Percentiles rank a stretch among this genome's conserved stretches.
These are phyloP conservation scores for Arthrinium phaeospermum DNA, from an alignment of 2,329 filamentous ascomycete species.

Conservation along the genomic window DNA sequence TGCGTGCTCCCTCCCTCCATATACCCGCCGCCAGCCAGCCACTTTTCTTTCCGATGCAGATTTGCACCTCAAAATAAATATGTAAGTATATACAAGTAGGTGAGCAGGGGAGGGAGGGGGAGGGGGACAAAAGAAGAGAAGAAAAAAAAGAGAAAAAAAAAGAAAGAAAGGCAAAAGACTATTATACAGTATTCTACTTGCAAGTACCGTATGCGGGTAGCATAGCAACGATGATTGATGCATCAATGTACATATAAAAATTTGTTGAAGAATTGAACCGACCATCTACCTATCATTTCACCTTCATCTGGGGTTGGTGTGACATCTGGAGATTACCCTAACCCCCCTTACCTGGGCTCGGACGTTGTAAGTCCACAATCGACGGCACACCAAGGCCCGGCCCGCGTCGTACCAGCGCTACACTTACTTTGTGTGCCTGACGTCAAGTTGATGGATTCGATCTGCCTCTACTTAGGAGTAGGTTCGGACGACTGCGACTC, in stretches of 20 bases:
- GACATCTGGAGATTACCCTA: not conserved
- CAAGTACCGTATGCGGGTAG: not conserved
- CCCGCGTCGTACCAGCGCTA: not conserved
- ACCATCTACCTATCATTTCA: not conserved
- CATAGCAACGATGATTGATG: not conserved
- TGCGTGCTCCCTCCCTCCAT: not conserved
- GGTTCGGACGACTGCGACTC: not conserved
- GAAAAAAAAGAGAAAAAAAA: not conserved
- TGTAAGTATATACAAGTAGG: too few relatives aligned
- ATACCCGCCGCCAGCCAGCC: not conserved
- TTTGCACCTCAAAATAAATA: not conserved
- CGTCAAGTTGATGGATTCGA: not conserved
- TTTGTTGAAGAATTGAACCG: not conserved
- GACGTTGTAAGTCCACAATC: not conserved
- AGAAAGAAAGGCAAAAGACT: not conserved
- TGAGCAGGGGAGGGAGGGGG: not conserved
- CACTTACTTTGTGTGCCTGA: not conserved
- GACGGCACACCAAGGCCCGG: conserved; percentile 4
- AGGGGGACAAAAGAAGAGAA: not conserved
- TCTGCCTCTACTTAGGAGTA: not conserved
- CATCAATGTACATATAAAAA: too few relatives aligned
- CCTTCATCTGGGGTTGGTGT: conserved; percentile 5
- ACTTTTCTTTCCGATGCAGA: not conserved
- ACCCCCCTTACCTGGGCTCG: not conserved
- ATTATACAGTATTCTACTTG: not conserved